phyloP scores from a whole-genome alignment of 1,139 yeast species.

The Hanseniaspora gamundiae region DNA sequence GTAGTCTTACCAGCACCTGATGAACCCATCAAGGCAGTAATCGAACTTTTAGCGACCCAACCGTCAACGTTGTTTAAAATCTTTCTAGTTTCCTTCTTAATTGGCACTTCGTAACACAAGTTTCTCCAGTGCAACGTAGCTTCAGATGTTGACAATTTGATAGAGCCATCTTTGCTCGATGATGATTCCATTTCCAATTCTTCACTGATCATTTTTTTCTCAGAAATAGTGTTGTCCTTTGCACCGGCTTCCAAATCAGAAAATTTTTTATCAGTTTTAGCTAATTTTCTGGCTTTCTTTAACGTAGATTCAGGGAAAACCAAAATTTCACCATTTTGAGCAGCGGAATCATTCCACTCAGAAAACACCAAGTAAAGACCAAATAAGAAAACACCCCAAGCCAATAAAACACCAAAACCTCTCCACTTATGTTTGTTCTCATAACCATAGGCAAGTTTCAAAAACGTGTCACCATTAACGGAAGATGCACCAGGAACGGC shows the following conservation, averaged over 20 bases:
- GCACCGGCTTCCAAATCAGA: background rate
- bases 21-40: conserved; percentile 63
- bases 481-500: conserved; percentile 40
- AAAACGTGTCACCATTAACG: conserved; percentile 50
- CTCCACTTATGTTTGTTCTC: conserved; percentile 63
- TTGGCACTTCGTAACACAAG: conserved; percentile 38
- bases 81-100: conserved; percentile 40
- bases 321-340: conserved; percentile 74
- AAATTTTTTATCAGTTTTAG: conserved; percentile 1
- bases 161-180: conserved; percentile 1
- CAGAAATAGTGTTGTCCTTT: background rate
- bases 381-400: conserved; percentile 25
- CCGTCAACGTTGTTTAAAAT: conserved; percentile 52
- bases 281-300: conserved; percentile 24
- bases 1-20: conserved; percentile 74
- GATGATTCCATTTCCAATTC: conserved; percentile 5
- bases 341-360: conserved; percentile 59
- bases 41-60: conserved; percentile 55
- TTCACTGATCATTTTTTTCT: background rate
- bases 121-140: conserved; percentile 41
- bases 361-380: conserved; percentile 35
- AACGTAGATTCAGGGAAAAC: conserved; percentile 45
- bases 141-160: conserved; percentile 8
- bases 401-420: conserved; percentile 55
- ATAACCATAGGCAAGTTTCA: conserved; percentile 43